Evolutionary conservation across 23 red algal genomes (phyloP), one percentile per base, ranked within the genome.

Genomic region (Gracilaria domingensis): DNA sequence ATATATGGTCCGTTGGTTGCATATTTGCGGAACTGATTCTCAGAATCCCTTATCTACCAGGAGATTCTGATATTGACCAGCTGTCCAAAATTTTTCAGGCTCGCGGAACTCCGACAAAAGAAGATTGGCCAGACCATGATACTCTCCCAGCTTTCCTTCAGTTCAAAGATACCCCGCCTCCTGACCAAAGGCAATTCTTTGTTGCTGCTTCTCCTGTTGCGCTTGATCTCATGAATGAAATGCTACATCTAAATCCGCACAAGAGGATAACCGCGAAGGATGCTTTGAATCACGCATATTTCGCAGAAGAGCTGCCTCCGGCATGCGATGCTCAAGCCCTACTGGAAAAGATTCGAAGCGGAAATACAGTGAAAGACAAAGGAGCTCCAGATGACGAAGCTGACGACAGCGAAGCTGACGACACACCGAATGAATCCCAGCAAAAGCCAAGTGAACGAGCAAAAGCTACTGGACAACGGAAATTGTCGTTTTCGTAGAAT

Each of bases 21-120:
- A 96, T 99, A 50, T 99, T 99, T 86, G 97, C 97, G 35, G 97
- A 99, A 78, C 69, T 99, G 36, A 96, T 99, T 37, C 92, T 95
- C 8, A 74, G 97, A 24, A 83, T 92, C 21, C 97, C 97, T 11
- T 99, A 95, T 70, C 62, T 99, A 40, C 97, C 97, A 26, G 97
- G 97, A 47, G 93, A 99, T 62, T 90, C 81, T 47, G 97, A 99
- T 53, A 88, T 99, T 75, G 97, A 99, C 82, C 97, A 99, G 58
- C 85, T 99, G 38, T 85, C 84, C 23, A 96, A 95, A 79, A 99
- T 99, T 26, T 95, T 90, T 86, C 83, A 88, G 26, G 94, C 97
- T 3, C 84, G 93, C 12, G 97, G 97, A 21, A 94, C 93, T n/a
- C 93, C 97, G 48, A 54, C 66, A 57, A 92, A 93, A 35, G 83